Conservation (phyloP, 176 grass and related monocot genomes). For the Triticum timopheevii region DNA sequence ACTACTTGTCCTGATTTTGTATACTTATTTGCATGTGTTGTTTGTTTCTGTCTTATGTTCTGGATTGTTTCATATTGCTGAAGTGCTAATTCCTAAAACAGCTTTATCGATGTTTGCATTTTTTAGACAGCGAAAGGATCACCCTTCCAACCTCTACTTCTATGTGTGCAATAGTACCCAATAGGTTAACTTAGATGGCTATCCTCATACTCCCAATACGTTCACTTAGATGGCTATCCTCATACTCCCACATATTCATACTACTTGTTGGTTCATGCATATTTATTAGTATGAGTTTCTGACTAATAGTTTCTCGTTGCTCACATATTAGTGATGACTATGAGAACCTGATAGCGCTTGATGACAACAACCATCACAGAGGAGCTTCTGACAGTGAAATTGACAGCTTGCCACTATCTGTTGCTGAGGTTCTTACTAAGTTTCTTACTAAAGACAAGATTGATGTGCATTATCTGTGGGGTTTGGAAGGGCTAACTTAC, state of each 20-base stretch:
- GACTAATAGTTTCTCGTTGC: constrained; percentile 17
- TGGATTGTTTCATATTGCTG: neutral
- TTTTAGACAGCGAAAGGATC: too few relatives aligned
- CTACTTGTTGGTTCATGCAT: neutral
- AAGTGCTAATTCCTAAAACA: neutral
- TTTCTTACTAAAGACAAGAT: neutral
- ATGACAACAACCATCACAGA: constrained; percentile 38
- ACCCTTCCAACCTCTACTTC: too few relatives aligned
- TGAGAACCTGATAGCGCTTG: constrained; percentile 46
- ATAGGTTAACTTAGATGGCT: neutral
- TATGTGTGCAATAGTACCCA: neutral
- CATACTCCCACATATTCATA: too few relatives aligned
- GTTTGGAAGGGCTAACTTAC: constrained; percentile 22
- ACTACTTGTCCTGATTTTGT: constrained; percentile 6
- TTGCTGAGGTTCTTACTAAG: constrained; percentile 49
- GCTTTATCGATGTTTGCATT: neutral
- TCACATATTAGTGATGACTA: constrained; percentile 64
- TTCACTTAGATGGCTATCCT: too few relatives aligned
- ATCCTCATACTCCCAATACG: neutral
- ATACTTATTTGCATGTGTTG: neutral
- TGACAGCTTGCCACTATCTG: constrained; percentile 63
- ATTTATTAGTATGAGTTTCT: constrained; percentile 1
- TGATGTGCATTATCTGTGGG: neutral
- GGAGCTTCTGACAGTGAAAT: constrained; percentile 72
- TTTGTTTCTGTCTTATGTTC: neutral